Evolutionary conservation across 2,329 filamentous ascomycete species (phyloP), one percentile per base, ranked within the genome.

Genomic region (Sarocladiaceae sp.): DNA sequence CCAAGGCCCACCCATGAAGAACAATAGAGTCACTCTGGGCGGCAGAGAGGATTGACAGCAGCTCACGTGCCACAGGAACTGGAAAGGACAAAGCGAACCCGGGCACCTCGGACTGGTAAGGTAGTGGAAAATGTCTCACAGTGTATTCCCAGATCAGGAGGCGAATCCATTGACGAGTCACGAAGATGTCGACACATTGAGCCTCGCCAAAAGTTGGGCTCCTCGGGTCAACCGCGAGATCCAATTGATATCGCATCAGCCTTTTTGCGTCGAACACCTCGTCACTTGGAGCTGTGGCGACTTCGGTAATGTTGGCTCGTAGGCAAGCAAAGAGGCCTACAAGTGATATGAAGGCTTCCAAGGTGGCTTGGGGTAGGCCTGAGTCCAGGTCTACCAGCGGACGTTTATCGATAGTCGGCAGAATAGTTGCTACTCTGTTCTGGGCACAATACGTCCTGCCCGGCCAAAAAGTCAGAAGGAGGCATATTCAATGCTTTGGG

Each of bases 141-240:
- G 61, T 64, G 15, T 63, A 63, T 49, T 64, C 60, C 62, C 62
- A 64, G 1, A 61, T 29, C 2, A 64, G 56, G 0, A 64, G 54
- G 4, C 59, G 56, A 20, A 64, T 59, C 62, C 62, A 64, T 44
- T 64, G 60, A 2, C 60, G 57, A 2, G 62, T 62, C 2, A 64
- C 61, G 35, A 61, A 62, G 4, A 64, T 22, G 15, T 64, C 61
- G 0, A 64, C 62, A 4, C 56, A 46, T 46, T 64, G 62, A 1
- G 58, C 53, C 46, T 64, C 62, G 8, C 55, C 57, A 8, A 57
- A 55, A 13, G 50, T 55, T 2, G 57, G 53, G 8, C 54, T 55
- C 10, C 59, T 46, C 1, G 55, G 48, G 15, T 59, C 58, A 2
- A 56, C 20, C 5, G 56, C 55, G 2, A 63, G 22, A 2, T 54